Conservation (phyloP, 2,329 filamentous ascomycete genomes). For the Pseudophaeomoniella oleicola region DNA sequence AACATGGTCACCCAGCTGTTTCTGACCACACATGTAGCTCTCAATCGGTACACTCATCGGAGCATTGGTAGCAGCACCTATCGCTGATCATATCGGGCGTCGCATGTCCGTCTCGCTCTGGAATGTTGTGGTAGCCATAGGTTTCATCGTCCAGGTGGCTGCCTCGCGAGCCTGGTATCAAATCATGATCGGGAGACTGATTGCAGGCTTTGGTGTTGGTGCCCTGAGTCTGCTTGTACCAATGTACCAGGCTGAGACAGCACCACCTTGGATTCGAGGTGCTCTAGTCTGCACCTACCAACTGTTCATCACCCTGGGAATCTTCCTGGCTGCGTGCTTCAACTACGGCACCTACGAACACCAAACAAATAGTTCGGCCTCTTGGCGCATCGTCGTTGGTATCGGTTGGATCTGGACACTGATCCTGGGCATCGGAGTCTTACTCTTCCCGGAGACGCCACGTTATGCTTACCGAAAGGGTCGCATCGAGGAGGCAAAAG, state of each 20-base stretch:
- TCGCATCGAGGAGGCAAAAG: slow-evolving; percentile 34
- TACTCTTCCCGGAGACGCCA: slow-evolving; percentile 42
- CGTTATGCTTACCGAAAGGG: slow-evolving; percentile 42
- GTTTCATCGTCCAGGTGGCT: slow-evolving; percentile 31
- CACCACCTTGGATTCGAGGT: slow-evolving; percentile 31
- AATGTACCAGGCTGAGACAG: slow-evolving; percentile 30
- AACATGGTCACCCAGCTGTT: too few species aligned
- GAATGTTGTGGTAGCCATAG: slow-evolving; percentile 28
- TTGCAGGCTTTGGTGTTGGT: slow-evolving; percentile 32
- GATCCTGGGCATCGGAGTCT: slow-evolving; percentile 39
- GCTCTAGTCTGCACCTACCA: slow-evolving; percentile 32
- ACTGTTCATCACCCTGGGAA: slow-evolving; percentile 33
- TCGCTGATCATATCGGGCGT: slow-evolving; percentile 22
- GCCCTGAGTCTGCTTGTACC: slow-evolving; percentile 31
- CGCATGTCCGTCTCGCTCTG: slow-evolving; percentile 30
- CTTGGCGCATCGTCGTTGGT: slow-evolving; percentile 38
- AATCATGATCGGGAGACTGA: slow-evolving; percentile 29
- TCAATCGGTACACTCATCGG: slow-evolving; percentile 24
- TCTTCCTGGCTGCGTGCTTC: slow-evolving; percentile 32
- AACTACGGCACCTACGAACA: slow-evolving; percentile 29
- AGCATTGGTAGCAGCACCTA: slow-evolving; percentile 40
- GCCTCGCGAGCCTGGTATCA: slow-evolving; percentile 26
- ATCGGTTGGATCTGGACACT: slow-evolving; percentile 43
- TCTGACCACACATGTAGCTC: too few species aligned
- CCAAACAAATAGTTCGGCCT: slow-evolving; percentile 25